phyloP scores from a whole-genome alignment of 1,139 yeast genomes.

The Debaryomyces fabryi region DNA sequence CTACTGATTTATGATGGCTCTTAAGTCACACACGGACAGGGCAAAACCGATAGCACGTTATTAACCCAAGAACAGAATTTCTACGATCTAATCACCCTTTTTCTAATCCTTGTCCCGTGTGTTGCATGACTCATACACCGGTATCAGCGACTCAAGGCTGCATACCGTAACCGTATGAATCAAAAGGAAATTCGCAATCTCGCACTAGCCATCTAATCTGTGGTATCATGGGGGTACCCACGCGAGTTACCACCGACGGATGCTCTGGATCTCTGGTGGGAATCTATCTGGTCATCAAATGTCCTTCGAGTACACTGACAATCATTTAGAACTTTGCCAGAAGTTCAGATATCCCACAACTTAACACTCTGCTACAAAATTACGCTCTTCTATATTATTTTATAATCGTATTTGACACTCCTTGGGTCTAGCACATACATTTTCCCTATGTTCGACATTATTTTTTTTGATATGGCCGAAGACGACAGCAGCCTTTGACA shows the following conservation, averaged over 20 bases:
- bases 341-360: neutral
- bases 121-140: neutral
- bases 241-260: neutral
- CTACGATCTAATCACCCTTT: neutral
- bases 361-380: neutral
- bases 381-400: neutral
- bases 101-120: neutral
- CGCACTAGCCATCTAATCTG: neutral
- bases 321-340: neutral
- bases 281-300: neutral
- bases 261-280: neutral
- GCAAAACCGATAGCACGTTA: neutral
- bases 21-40: neutral
- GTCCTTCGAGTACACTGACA: neutral
- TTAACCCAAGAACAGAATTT: neutral
- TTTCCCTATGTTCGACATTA: neutral
- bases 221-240: neutral
- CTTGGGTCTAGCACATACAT: neutral
- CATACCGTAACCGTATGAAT: neutral
- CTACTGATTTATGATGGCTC: neutral
- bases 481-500: neutral
- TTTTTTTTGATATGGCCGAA: neutral
- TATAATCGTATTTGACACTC: neutral
- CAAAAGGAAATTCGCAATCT: neutral
- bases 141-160: neutral